Base-by-base conservation (phyloP, 345 rosid species). In the Anacardium occidentale region DNA sequence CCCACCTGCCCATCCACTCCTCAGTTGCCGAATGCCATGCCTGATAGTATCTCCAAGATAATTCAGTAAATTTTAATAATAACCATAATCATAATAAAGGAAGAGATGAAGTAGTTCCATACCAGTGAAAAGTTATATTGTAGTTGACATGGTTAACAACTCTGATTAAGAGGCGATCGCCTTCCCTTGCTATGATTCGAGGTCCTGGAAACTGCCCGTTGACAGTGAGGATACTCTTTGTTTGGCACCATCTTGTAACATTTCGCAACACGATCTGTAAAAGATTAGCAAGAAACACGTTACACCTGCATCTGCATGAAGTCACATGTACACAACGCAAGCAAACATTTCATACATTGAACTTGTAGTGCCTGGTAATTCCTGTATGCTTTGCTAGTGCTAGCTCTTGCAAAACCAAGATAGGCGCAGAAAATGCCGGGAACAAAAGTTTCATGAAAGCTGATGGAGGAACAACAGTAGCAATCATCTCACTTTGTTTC, bases 151-250 rank as follows among this genome's bases (percentile, higher is more conserved):
- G 86, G 76, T 92, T 92, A 52, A 78, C 83, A 42, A 92, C 92
- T 72, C 88, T 90, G 70, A 90, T 86, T 12, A 87, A 64, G 11
- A 92, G 76, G 57, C 78, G 80, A 70, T 92, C 96, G 1, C 93
- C 96, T 88, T 92, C 92, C 64, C 96, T 85, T 0, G 91, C 91
- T 10, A 87, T 61, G 70, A 92, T 79, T 66, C 77, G 78, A 52
- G 97, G 94, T 54, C 96, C 92, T 7, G 96, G 91, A 42, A 85
- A 76, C 71, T 83, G 78, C 25, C 92, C 93, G 54, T 92, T 92
- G 15, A 90, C 96, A 1, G 97, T 87, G 47, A 90, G 85, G 64
- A 86, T 81, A 75, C 85, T 87, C 88, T 88, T 92, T 13, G 88
- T 83, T 77, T 82, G 87, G 75, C 93, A 90, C 77, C 90, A 75